Base-by-base conservation (phyloP, 2,329 filamentous ascomycete genomes). In the Fusarium humuli region DNA sequence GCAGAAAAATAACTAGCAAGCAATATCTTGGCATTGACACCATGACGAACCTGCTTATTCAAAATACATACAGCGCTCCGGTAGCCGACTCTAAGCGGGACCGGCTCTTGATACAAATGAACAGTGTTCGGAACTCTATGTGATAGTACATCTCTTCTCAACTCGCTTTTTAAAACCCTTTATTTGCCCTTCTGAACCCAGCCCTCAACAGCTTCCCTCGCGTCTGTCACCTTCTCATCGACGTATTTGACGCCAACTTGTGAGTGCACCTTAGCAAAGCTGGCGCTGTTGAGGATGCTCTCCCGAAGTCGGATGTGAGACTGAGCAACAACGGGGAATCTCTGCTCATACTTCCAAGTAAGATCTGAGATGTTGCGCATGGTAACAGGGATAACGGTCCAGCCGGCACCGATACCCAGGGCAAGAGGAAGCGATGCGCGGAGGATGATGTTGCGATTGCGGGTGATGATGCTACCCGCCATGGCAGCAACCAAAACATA, bases 401-500 rank as follows among this genome's bases (percentile, higher is more conserved):
- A 96, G 63, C 93, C 94, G 60, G 94, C 92, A 59, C 90, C 90
- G 69, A 97, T 83, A 72, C 94, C 96, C 45, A 98, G 89, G 22
- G 91, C 90, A 52, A 95, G 81, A 13, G 96, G 96, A 3, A 92
- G 87, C 3, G 90, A 85, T 57, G 91, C 90, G 73, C 96, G 90
- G 57, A 99, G 84, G 68, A 97, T 80, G 69, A 98, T 87, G 80
- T 92, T 94, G 75, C 95, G 90, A 85, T 97, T 97, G 69, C 95
- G 90, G 58, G 93, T 90, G 58, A 98, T 85, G 79, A 99, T 98
- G 81, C 90, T 94, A 74, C 95, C 96, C 37, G 96, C 93, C 94
- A 99, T 98, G 75, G 93, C 91, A 44, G 94, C 91, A 49, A 99
- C 94, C 30, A 98, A 88, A 48, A 98, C 94, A 83, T 98, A 98